Evolutionary conservation across 2,329 filamentous ascomycete genomes (phyloP).

Genomic region (Cladosporium halotolerans): DNA sequence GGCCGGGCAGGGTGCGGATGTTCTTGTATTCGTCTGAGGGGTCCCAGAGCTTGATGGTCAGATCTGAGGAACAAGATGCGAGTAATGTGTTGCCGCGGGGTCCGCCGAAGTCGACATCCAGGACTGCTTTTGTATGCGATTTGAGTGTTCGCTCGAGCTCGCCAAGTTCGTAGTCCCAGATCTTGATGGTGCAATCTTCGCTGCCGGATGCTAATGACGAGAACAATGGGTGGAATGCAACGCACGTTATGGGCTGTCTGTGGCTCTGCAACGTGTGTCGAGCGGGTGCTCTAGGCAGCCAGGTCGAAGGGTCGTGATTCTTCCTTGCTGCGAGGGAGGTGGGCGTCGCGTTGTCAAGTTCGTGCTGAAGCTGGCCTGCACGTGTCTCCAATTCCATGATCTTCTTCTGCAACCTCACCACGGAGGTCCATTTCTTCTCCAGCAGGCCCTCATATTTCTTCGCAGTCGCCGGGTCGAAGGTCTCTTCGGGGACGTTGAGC

Average conservation of each 20-base stretch:
- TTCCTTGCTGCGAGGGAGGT: conserved; percentile 64
- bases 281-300: conserved; percentile 78
- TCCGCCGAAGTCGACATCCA: conserved; percentile 86
- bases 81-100: conserved; percentile 72
- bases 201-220: conserved; percentile 85
- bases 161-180: conserved; percentile 94
- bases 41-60: conserved; percentile 95
- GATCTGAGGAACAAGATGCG: conserved; percentile 77
- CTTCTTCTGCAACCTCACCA: conserved; percentile 94
- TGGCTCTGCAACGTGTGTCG: conserved; percentile 80
- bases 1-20: conserved; percentile 80
- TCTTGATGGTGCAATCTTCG: conserved; percentile 89
- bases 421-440: conserved; percentile 98
- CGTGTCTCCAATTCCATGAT: conserved; percentile 89
- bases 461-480: conserved; percentile 70
- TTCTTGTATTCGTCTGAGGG: conserved; percentile 91
- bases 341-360: conserved; percentile 77
- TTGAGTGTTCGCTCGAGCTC: conserved; percentile 87
- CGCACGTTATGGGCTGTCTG: conserved; percentile 71
- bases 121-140: conserved; percentile 80
- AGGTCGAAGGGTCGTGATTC: conserved; percentile 77
- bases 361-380: conserved; percentile 66
- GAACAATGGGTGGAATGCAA: conserved; percentile 89
- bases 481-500: conserved; percentile 59
- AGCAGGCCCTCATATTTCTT: conserved; percentile 93